Conservation (phyloP, 164 flowering plant species). For the Stephania japonica region DNA sequence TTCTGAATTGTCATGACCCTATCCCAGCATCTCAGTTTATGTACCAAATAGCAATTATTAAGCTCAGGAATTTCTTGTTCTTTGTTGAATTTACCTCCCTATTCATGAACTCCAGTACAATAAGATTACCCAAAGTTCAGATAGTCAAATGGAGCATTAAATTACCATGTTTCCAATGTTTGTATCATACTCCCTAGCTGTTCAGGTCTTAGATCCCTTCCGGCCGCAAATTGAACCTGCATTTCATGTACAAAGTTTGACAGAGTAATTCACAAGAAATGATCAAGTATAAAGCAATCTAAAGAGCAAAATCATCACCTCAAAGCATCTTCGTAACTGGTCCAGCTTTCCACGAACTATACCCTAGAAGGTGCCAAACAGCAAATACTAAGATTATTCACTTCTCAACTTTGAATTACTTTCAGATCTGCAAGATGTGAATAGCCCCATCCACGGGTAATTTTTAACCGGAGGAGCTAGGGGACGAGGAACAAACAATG, state of each 20-base stretch:
- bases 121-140: background rate
- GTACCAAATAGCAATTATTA: background rate
- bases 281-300: background rate
- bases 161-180: slow-evolving; percentile 70
- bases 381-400: slow-evolving; percentile 6
- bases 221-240: slow-evolving; percentile 99
- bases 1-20: background rate
- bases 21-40: background rate
- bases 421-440: background rate
- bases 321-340: slow-evolving; percentile 89
- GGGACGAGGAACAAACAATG: background rate
- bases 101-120: background rate
- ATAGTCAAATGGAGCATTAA: background rate
- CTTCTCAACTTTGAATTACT: background rate
- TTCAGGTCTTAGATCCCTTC: slow-evolving; percentile 92
- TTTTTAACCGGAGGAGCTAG: background rate
- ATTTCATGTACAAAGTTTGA: slow-evolving; percentile 11
- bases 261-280: background rate
- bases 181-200: slow-evolving; percentile 82
- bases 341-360: slow-evolving; percentile 97
- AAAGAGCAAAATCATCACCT: slow-evolving; percentile 36
- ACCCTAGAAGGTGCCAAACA: slow-evolving; percentile 41
- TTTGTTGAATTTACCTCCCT: background rate
- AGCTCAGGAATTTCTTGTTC: background rate
- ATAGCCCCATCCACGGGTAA: background rate